A percentile compares a stretch with the other conserved stretches of the same genome.
Evolutionary conservation across 306 rosid genomes (phyloP).

Genomic region (Inga leiocalycina): DNA sequence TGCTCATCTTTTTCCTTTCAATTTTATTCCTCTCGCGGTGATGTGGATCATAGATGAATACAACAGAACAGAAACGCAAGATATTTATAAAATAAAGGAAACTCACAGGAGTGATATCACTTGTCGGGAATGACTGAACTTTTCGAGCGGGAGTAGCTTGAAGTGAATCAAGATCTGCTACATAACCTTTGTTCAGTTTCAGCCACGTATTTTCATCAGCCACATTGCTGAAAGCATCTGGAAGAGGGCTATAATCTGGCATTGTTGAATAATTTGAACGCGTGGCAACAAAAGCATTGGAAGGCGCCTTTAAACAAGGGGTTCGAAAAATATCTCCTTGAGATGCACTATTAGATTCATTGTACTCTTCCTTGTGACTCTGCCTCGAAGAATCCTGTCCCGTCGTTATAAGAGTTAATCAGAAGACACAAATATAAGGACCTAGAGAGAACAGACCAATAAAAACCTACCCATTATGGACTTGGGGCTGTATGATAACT

Average conservation of each 20-base stretch:
- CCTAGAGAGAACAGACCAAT: constrained; percentile 24
- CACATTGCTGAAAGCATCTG: constrained; percentile 73
- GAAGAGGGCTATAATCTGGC: constrained; percentile 77
- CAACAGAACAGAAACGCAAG: constrained; percentile 22
- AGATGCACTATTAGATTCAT: constrained; percentile 48
- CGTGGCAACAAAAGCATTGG: constrained; percentile 73
- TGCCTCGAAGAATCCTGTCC: constrained; percentile 55
- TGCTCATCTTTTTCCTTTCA: constrained; percentile 15
- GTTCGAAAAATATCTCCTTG: constrained; percentile 72
- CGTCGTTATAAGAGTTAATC: constrained; percentile 33
- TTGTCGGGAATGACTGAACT: constrained; percentile 70
- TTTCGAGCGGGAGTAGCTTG: constrained; percentile 74
- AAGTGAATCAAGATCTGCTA: constrained; percentile 85
- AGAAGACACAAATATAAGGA: constrained; percentile 21
- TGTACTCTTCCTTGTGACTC: constrained; percentile 48
- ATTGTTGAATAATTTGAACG: constrained; percentile 62
- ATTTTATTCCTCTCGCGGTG: neutral
- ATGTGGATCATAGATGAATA: neutral
- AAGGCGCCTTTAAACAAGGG: constrained; percentile 69
- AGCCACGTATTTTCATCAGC: constrained; percentile 94
- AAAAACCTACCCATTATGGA: neutral
- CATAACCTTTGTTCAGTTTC: constrained; percentile 86
- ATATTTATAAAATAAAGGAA: constrained; percentile 23
- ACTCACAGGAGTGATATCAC: constrained; percentile 68
- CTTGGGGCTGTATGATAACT: neutral